Conservation (phyloP, 805 yeast species). For the Cyberlindnera bimundalis region DNA sequence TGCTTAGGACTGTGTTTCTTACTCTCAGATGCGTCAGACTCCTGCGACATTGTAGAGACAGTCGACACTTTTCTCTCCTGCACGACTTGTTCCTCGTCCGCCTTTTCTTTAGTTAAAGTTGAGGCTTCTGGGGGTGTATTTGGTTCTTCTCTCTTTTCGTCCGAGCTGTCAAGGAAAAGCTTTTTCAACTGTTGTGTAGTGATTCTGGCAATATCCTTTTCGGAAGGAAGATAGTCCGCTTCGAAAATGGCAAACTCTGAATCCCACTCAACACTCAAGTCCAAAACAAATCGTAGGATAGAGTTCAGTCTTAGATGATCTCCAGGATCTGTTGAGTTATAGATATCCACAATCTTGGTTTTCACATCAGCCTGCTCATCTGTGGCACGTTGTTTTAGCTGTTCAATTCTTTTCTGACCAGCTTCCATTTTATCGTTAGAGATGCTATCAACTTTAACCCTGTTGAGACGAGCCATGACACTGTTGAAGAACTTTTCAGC, state of each 20-base stretch:
- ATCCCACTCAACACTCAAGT: constrained; percentile 85
- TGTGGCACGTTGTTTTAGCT: constrained; percentile 50
- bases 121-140: background rate
- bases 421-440: constrained; percentile 67
- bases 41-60: constrained; percentile 5
- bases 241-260: constrained; percentile 78
- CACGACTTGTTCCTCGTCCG: constrained; percentile 5
- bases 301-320: constrained; percentile 70
- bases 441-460: constrained; percentile 74
- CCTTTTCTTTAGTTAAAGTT: constrained; percentile 13
- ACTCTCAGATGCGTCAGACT: background rate
- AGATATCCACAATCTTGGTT: constrained; percentile 47
- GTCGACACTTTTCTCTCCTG: constrained; percentile 6
- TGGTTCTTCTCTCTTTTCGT: constrained; percentile 21
- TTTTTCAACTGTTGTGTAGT: constrained; percentile 84
- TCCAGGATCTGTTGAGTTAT: constrained; percentile 52
- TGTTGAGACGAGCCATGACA: constrained; percentile 60
- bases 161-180: constrained; percentile 57
- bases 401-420: constrained; percentile 57
- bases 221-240: constrained; percentile 76
- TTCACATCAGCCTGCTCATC: constrained; percentile 48
- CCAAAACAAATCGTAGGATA: constrained; percentile 69
- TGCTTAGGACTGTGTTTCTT: constrained; percentile 20
- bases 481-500: constrained; percentile 66
- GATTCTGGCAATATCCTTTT: constrained; percentile 85